A percentile compares a stretch with the other conserved stretches of the same genome.
phyloP scores from a whole-genome alignment of 345 rosid species.

The Pistacia atlantica region DNA sequence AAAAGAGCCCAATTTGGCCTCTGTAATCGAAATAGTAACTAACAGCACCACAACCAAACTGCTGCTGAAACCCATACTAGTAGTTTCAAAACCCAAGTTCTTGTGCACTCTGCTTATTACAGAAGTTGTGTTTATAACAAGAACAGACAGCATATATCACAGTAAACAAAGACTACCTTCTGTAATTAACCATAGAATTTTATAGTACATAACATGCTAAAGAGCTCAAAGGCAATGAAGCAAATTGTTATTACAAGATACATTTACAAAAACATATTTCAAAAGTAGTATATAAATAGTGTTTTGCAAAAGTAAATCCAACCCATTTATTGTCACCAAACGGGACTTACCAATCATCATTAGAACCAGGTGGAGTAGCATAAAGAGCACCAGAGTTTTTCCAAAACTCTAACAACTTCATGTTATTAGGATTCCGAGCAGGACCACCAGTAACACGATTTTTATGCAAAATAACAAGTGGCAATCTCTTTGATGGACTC shows the following conservation, averaged over 20 bases:
- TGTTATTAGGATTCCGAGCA: constrained; percentile 61
- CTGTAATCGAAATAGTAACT: not conserved
- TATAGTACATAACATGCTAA: not conserved
- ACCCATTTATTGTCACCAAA: not conserved
- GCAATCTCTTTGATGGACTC: constrained; percentile 74
- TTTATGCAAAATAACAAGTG: constrained; percentile 79
- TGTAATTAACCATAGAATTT: not conserved
- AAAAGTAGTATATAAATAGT: not conserved
- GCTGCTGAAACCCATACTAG: too few species aligned
- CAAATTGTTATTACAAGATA: not conserved
- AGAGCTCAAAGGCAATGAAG: not conserved
- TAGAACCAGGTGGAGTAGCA: constrained; percentile 86
- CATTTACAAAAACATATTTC: not conserved
- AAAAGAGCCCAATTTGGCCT: not conserved
- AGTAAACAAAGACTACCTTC: not conserved
- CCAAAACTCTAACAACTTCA: constrained; percentile 71
- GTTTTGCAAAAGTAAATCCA: not conserved
- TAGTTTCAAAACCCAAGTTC: not conserved
- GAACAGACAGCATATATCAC: not conserved
- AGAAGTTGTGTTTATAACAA: not conserved
- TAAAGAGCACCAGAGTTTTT: constrained; percentile 75
- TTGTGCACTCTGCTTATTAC: not conserved
- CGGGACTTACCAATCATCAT: constrained; percentile 84
- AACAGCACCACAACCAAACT: not conserved
- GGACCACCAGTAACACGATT: constrained; percentile 75